Evolutionary conservation across 768 basidiomycete genomes (phyloP).

Genomic region (Lentinula guzmanii): DNA sequence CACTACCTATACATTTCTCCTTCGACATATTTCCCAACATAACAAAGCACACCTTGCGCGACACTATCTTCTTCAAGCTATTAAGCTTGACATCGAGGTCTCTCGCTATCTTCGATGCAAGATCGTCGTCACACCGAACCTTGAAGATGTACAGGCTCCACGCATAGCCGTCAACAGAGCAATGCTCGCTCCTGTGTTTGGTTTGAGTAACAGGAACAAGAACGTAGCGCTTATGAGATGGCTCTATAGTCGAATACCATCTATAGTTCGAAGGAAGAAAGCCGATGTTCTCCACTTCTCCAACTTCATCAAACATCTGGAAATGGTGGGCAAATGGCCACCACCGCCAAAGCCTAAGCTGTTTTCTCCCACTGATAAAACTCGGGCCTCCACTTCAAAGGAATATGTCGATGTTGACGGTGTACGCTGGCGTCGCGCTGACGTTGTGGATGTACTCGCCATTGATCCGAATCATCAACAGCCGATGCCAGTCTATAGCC

Average conservation of each 20-base stretch:
- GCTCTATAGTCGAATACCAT: slow-evolving; percentile 40
- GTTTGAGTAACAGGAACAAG: slow-evolving; percentile 53
- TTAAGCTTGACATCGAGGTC: slow-evolving; percentile 34
- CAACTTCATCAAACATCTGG: slow-evolving; percentile 19
- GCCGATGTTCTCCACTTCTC: slow-evolving; percentile 37
- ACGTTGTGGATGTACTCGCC: slow-evolving; percentile 16
- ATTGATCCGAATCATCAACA: slow-evolving; percentile 11
- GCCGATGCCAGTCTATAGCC: slow-evolving; percentile 12
- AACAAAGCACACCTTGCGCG: slow-evolving; percentile 51
- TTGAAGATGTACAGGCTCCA: slow-evolving; percentile 38
- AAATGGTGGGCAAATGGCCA: slow-evolving; percentile 17
- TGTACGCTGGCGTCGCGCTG: neutral
- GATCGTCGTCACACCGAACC: slow-evolving; percentile 20
- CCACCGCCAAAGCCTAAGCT: slow-evolving; percentile 9
- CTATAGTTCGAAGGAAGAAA: slow-evolving; percentile 43
- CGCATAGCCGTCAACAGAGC: slow-evolving; percentile 48
- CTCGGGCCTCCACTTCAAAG: neutral
- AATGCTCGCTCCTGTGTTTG: slow-evolving; percentile 53
- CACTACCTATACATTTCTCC: slow-evolving; percentile 56
- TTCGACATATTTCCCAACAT: slow-evolving; percentile 46
- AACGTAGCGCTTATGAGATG: slow-evolving; percentile 57
- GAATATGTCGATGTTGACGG: neutral
- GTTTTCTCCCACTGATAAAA: neutral
- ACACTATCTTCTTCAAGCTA: slow-evolving; percentile 59
- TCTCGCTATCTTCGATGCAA: slow-evolving; percentile 24